phyloP scores from a whole-genome alignment of 1,284 basidiomycete genomes.

The Irpex rosettiformis region DNA sequence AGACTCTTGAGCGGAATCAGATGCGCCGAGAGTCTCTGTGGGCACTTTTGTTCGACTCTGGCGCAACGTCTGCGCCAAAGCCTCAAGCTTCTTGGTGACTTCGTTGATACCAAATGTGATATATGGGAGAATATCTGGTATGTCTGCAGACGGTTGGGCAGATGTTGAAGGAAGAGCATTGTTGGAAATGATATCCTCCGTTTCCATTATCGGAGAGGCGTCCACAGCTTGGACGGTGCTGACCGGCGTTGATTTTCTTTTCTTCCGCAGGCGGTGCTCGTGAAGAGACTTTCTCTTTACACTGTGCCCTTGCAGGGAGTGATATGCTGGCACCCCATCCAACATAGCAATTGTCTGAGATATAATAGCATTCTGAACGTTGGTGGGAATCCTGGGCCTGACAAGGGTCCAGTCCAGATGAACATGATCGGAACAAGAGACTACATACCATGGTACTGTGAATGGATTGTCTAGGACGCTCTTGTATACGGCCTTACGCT shows the following conservation, averaged over 20 bases:
- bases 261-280: neutral
- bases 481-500: constrained; percentile 60
- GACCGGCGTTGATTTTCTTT: constrained; percentile 14
- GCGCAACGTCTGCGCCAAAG: constrained; percentile 42
- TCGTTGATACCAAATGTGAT: constrained; percentile 75
- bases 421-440: constrained; percentile 1
- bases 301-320: constrained; percentile 22
- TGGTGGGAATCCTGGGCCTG: constrained; percentile 66
- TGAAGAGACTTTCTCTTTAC: neutral
- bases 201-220: neutral
- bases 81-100: constrained; percentile 75
- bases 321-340: constrained; percentile 45
- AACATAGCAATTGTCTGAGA: constrained; percentile 46
- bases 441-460: constrained; percentile 58
- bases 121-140: constrained; percentile 39
- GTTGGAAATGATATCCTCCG: neutral
- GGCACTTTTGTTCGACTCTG: constrained; percentile 14
- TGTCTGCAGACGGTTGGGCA: neutral
- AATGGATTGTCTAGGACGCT: constrained; percentile 71
- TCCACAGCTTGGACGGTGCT: neutral
- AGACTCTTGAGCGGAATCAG: constrained; percentile 23
- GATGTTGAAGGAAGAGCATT: neutral
- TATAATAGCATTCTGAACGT: constrained; percentile 59
- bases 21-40: neutral
- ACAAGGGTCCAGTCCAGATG: constrained; percentile 7